phyloP scores from a whole-genome alignment of 129 eudicot genomes.

The Centrapalus pauciflorus region DNA sequence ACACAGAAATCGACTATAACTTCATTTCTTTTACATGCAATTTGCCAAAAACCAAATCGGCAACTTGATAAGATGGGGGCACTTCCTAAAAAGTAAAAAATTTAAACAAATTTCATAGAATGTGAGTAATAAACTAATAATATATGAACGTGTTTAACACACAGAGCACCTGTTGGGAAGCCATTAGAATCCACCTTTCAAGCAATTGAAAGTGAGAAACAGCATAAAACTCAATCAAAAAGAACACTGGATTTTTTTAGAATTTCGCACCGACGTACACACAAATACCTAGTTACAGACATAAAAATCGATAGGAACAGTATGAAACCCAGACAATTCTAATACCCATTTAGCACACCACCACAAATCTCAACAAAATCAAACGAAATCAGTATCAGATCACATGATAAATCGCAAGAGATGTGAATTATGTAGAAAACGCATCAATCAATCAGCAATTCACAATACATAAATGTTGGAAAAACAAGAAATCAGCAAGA shows the following conservation, averaged over 20 bases:
- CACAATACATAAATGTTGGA: background rate
- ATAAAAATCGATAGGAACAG: background rate
- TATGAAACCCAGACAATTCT: background rate
- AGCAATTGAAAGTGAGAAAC: background rate
- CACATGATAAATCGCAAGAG: background rate
- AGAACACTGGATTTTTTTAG: background rate
- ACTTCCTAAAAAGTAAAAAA: no score
- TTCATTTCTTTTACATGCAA: no score
- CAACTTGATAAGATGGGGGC: no score
- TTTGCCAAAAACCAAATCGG: no score
- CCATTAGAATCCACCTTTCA: background rate
- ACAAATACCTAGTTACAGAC: background rate
- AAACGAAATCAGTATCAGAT: conserved; percentile 9
- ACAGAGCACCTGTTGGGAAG: background rate
- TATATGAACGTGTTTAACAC: no score
- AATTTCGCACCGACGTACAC: background rate
- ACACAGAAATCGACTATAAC: no score
- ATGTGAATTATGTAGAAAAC: background rate
- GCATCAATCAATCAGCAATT: background rate
- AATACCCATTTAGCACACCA: background rate
- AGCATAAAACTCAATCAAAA: background rate
- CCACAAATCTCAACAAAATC: conserved; percentile 4
- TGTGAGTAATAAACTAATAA: background rate
- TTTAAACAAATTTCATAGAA: background rate
- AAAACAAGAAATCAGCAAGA: background rate